These are phyloP conservation scores for Cercophora sp. DNA, from an alignment of 495 filamentous ascomycete genomes.

Conservation along the genomic window DNA sequence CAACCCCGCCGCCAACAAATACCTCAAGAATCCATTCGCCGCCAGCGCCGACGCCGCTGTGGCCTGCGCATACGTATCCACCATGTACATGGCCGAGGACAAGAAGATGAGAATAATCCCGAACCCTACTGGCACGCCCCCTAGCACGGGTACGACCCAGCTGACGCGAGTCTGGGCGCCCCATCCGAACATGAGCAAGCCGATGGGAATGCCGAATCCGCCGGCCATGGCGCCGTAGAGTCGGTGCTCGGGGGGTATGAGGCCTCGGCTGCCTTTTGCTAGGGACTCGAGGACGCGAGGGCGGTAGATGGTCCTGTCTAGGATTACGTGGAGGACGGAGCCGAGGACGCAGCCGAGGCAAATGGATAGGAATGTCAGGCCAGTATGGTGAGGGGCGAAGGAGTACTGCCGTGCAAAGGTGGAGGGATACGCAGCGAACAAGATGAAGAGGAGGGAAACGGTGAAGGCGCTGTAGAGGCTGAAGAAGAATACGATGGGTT, in stretches of 20 bases:
- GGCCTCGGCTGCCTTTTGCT: neutral
- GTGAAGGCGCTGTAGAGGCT: conserved; percentile 1
- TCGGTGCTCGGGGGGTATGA: neutral
- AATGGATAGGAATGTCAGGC: neutral
- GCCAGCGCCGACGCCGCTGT: neutral
- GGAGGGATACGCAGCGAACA: neutral
- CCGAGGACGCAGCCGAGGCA: neutral
- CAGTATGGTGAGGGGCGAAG: neutral
- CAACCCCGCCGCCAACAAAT: neutral
- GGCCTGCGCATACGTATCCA: neutral
- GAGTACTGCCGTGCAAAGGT: neutral
- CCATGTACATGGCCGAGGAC: neutral
- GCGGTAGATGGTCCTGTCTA: neutral
- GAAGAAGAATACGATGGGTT: neutral
- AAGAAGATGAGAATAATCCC: neutral
- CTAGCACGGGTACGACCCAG: neutral
- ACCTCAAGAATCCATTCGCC: neutral
- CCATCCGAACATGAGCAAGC: neutral
- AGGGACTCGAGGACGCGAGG: neutral
- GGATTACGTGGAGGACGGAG: neutral
- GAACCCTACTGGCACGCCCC: neutral
- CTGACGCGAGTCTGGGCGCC: neutral
- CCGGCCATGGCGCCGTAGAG: neutral
- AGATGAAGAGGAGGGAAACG: neutral
- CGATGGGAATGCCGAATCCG: neutral